Evolutionary conservation across 2,329 filamentous ascomycete genomes (phyloP).

Genomic region (Magnaporthales sp.): DNA sequence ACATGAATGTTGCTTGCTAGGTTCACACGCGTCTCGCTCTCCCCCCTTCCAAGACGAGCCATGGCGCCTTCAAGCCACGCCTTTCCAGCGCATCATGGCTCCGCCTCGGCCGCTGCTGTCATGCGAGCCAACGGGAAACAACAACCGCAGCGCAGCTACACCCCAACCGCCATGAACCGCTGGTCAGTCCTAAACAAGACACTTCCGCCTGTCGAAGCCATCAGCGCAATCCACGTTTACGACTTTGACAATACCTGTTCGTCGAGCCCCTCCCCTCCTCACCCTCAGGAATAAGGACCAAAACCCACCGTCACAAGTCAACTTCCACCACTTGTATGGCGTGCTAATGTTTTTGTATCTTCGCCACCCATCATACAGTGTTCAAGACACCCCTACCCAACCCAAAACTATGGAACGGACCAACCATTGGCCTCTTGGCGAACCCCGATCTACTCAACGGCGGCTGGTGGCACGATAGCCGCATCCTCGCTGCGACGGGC

Average conservation of each 20-base stretch:
- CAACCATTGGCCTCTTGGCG: conserved; percentile 68
- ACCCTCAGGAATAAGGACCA: not conserved
- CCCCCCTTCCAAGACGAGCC: not conserved
- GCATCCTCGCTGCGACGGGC: conserved; percentile 79
- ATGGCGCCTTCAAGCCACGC: conserved; percentile 3
- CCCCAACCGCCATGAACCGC: conserved; percentile 66
- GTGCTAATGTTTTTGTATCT: not conserved
- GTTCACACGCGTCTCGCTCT: not conserved
- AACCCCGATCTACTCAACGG: conserved; percentile 73
- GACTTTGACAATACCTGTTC: conserved; percentile 95
- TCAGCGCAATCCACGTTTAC: conserved; percentile 83
- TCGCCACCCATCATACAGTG: conserved; percentile 39
- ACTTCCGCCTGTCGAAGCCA: conserved; percentile 48
- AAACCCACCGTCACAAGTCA: not conserved
- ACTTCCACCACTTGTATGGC: not conserved
- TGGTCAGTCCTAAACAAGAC: conserved; percentile 71
- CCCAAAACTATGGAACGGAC: conserved; percentile 72
- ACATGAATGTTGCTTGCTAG: conserved; percentile 7
- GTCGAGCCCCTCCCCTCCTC: conserved; percentile 20
- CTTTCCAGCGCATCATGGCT: conserved; percentile 1
- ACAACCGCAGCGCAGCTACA: conserved; percentile 25
- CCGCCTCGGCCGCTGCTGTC: conserved; percentile 1
- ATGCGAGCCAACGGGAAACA: not conserved
- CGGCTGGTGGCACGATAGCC: conserved; percentile 94
- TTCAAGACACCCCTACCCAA: conserved; percentile 91